Base-by-base conservation (phyloP, 2,329 filamentous ascomycete genomes). In the Scytalidium sp. region DNA sequence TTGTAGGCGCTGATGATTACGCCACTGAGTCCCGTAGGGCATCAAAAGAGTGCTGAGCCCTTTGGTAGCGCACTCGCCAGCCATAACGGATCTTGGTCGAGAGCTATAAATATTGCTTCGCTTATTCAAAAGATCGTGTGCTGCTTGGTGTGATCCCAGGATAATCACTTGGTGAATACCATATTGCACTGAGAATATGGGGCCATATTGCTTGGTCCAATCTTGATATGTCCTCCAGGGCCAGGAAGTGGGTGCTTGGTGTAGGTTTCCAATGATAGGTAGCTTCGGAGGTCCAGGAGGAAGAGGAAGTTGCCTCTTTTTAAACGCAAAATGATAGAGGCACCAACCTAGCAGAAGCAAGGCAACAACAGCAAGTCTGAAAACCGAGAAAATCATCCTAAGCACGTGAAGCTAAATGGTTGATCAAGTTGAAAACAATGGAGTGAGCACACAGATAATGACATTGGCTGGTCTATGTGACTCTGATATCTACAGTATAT, bases 191-290 rank as follows among this genome's bases (percentile, higher is more conserved):
- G 49, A 46, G 41, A 62, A 75, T 13, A 76, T 61, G 0, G 64
- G 65, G 17, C 73, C 73, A 51, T 75, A 75, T n/a, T 61, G 45
- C 17, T 66, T 60, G 0, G 73, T 67, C 70, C 71, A 74, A 63
- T 75, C 60, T 15, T 66, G 68, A 5, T 5, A 51, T 20, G 47
- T 42, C 5, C 7, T 36, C 32, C 32, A 36, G 5, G 32, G 23
- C 17, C 29, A 17, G 27, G 11, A 41, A 19, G 42, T 29, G 3
- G 53, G 56, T 13, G 56, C 50, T 22, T 58, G 55, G 32, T 52
- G 55, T 19, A 54, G 23, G 39, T 58, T 58, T 9, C 54, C 56
- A 22, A 57, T 41, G 8, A 57, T 17, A 2, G 56, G 56, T 17
- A 58, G n/a, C 6, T 52, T 56, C 19, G 52, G 52, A 21, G 55